Evolutionary conservation across 495 filamentous ascomycete genomes (phyloP), one percentile per base, ranked within the genome.

Genomic region (Aspergillus saccharolyticus): DNA sequence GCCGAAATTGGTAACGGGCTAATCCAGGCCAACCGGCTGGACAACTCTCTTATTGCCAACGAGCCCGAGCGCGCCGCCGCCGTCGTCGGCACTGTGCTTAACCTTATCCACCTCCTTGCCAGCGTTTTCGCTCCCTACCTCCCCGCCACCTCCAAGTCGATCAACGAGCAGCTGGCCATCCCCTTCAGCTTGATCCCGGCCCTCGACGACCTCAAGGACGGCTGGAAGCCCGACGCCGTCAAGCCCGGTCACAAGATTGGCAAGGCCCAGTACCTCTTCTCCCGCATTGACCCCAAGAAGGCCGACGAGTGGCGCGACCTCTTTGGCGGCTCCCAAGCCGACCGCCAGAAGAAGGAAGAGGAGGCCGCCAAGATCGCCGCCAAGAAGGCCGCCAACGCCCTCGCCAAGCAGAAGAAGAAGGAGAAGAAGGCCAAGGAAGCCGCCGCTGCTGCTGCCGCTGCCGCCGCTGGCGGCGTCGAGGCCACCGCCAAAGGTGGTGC

Each of bases 211-310:
- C 66, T 78, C 63, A 68, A 74, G 60, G 66, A 69, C 33, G 76
- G 71, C 14, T 94, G 88, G 87, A 74, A 81, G 54, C 73, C 81
- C 22, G 70, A 74, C 30, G 75, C 72, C 28, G 70, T 96, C 45
- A 80, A 85, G 62, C 78, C 84, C 0, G 87, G 88, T 51, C 91
- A 96, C 71, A 84, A 85, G 62, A 85, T 97, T 56, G 89, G 90
- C 60, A 89, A 88, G 66, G 85, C 93, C 2, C 79, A 82, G 57
- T 88, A 92, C 60, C 78, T 97, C 33, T 97, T 97, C 77, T 80
- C 83, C n/a, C 78, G 75, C 49, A 96, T 96, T 58, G 87, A 92
- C 53, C 79, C 86, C 17, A 87, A 87, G 74, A 93, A 90, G 75
- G 87, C 86, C 18, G 79, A 85, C 20, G 85, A 90, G 66, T 97